phyloP scores from a whole-genome alignment of 768 basidiomycete genomes.

The Flagelloscypha sp. region DNA sequence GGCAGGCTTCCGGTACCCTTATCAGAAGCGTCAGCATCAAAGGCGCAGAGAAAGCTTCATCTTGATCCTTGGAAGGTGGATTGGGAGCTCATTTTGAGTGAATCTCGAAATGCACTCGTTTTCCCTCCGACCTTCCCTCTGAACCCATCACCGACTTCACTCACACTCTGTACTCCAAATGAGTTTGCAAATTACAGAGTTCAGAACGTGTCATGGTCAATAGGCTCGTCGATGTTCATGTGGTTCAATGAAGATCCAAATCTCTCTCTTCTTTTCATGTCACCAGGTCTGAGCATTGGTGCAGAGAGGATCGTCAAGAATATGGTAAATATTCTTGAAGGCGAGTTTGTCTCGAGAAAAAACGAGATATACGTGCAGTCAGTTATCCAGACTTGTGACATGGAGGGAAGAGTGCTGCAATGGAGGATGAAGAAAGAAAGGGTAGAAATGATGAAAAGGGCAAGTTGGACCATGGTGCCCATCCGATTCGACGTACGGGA shows the following conservation, averaged over 20 bases:
- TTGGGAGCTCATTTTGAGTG: slow-evolving; percentile 18
- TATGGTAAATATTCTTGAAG: slow-evolving; percentile 4
- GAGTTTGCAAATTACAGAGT: slow-evolving; percentile 18
- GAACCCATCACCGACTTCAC: slow-evolving; percentile 11
- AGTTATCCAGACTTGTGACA: slow-evolving; percentile 2
- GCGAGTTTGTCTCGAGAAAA: not conserved
- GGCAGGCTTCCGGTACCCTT: slow-evolving; percentile 19
- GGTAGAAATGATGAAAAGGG: slow-evolving; percentile 4
- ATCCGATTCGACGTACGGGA: slow-evolving; percentile 5
- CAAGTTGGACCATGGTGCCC: slow-evolving; percentile 8
- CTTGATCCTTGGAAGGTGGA: slow-evolving; percentile 21
- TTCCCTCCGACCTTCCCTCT: slow-evolving; percentile 19
- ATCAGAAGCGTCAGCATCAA: slow-evolving; percentile 1
- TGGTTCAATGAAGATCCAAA: slow-evolving; percentile 4
- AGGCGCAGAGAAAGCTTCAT: slow-evolving; percentile 15
- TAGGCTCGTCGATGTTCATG: no score
- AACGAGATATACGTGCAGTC: not conserved
- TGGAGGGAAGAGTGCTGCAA: slow-evolving; percentile 2
- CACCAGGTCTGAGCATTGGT: not conserved
- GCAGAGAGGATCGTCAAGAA: not conserved
- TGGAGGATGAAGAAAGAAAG: slow-evolving; percentile 8
- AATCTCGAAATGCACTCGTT: slow-evolving; percentile 12
- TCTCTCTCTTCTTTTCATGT: not conserved
- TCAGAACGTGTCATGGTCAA: slow-evolving; percentile 7
- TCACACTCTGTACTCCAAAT: slow-evolving; percentile 8